A percentile compares a stretch with the other conserved stretches of the same genome.
Evolutionary conservation across 805 yeast species (phyloP).

Genomic region (Saturnispora bothae): DNA sequence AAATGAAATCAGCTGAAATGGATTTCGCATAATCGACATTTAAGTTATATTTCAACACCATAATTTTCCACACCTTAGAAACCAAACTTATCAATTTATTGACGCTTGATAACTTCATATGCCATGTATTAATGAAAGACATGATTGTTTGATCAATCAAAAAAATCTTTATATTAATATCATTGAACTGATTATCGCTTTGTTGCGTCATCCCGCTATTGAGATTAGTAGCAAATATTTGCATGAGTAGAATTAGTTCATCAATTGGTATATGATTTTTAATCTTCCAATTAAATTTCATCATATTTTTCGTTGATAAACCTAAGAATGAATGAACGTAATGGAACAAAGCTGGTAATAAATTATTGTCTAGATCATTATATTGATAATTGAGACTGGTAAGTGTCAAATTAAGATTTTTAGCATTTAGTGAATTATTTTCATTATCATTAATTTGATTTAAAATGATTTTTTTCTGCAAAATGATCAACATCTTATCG

Average conservation of each 20-base stretch:
- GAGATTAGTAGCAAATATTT: constrained; percentile 43
- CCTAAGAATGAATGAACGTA: constrained; percentile 45
- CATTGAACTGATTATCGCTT: constrained; percentile 13
- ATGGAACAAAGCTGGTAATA: constrained; percentile 47
- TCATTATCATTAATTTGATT: constrained; percentile 12
- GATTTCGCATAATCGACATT: constrained; percentile 9
- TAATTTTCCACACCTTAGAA: constrained; percentile 18
- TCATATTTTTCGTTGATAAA: constrained; percentile 30
- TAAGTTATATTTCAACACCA: constrained; percentile 15
- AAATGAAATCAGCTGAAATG: constrained; percentile 6
- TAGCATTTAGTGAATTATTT: background rate
- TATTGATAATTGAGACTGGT: constrained; percentile 30
- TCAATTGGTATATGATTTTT: constrained; percentile 53
- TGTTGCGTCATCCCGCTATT: constrained; percentile 24
- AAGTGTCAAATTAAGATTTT: constrained; percentile 14
- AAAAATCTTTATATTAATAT: constrained; percentile 24
- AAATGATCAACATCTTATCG: constrained; percentile 40
- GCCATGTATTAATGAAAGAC: constrained; percentile 17
- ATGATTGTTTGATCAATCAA: constrained; percentile 17
- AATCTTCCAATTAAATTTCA: constrained; percentile 47
- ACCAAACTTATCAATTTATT: constrained; percentile 17
- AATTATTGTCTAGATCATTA: constrained; percentile 40
- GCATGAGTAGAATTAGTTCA: constrained; percentile 41
- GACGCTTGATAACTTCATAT: constrained; percentile 18
- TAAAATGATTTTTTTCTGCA: constrained; percentile 28